Evolutionary conservation across 2,329 filamentous ascomycete genomes (phyloP).

Genomic region (Colletotrichum paranaense): DNA sequence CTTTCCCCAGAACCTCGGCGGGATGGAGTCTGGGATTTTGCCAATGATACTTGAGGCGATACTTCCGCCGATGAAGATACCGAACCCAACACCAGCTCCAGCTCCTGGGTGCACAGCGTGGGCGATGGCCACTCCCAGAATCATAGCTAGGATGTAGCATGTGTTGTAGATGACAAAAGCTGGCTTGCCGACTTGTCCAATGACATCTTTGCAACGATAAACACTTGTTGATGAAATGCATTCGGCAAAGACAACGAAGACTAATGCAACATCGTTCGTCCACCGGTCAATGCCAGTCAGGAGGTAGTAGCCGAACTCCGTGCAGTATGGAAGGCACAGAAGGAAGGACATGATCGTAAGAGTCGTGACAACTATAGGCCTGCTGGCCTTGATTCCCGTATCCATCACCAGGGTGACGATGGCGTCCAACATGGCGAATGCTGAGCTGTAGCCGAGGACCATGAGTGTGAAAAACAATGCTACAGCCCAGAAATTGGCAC

Average conservation of each 20-base stretch:
- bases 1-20: conserved; percentile 54
- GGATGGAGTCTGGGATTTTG: conserved; percentile 53
- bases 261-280: conserved; percentile 65
- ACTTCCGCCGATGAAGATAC: conserved; percentile 58
- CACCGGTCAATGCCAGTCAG: conserved; percentile 66
- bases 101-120: conserved; percentile 56
- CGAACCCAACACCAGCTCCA: conserved; percentile 64
- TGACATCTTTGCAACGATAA: conserved; percentile 62
- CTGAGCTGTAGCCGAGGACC: conserved; percentile 67
- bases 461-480: conserved; percentile 68
- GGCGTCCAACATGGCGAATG: conserved; percentile 70
- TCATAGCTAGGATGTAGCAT: conserved; percentile 64
- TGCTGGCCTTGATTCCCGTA: conserved; percentile 57
- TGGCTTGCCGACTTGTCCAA: conserved; percentile 54
- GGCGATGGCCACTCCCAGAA: conserved; percentile 62
- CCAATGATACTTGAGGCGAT: conserved; percentile 53
- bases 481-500: conserved; percentile 68
- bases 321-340: conserved; percentile 67
- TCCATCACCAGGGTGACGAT: conserved; percentile 66
- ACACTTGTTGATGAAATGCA: conserved; percentile 63
- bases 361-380: conserved; percentile 60
- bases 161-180: conserved; percentile 59
- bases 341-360: conserved; percentile 63
- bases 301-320: conserved; percentile 67
- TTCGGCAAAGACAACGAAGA: conserved; percentile 66